Evolutionary conservation across 2,329 filamentous ascomycete species (phyloP), one percentile per base, ranked within the genome.

Genomic region (Pseudomassariella vexata): DNA sequence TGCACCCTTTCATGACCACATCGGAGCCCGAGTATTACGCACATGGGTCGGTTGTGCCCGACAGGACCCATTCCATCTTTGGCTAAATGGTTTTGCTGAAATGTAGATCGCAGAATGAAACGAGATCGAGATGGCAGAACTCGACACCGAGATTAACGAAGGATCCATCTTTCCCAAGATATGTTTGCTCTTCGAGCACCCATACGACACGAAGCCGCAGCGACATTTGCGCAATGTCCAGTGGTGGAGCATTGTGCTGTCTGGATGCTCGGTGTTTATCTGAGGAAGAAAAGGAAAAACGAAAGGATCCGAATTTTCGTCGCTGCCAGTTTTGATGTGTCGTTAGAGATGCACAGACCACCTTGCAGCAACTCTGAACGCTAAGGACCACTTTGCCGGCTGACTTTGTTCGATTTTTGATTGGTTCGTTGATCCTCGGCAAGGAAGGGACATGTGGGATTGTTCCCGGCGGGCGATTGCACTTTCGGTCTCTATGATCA

Each of bases 251-350:
- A 36, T 42, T 44, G 41, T 39, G 42, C 45, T 43, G 42, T 47
- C 47, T 44, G 60, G 60, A 60, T 56, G 57, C 62, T 65, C 66
- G 62, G 66, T 56, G 40, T 65, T n/a, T 74, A 72, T 71, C 66
- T 73, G 60, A 60, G 56, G 52, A 55, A 51, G 57, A 53, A 53
- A 40, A 50, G 46, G 34, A 35, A 46, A 46, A 40, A 41, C 37
- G 32, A 34, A 23, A 40, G 35, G 34, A 38, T 38, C 15, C 16
- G n/a, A 29, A 33, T 15, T 3, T 7, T 12, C 10, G 9, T 9
- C n/a, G 11, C 9, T 6, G 9, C 18, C 23, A 20, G 28, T 19
- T 33, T 33, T 33, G n/a, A 7, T 15, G 21, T 24, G 21, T 20
- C 20, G 19, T 20, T 12, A 14, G 30, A 27, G 30, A 20, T 24